These are phyloP conservation scores for Fusarium pseudonygamai DNA, from an alignment of 2,329 filamentous ascomycete genomes.

Conservation along the genomic window DNA sequence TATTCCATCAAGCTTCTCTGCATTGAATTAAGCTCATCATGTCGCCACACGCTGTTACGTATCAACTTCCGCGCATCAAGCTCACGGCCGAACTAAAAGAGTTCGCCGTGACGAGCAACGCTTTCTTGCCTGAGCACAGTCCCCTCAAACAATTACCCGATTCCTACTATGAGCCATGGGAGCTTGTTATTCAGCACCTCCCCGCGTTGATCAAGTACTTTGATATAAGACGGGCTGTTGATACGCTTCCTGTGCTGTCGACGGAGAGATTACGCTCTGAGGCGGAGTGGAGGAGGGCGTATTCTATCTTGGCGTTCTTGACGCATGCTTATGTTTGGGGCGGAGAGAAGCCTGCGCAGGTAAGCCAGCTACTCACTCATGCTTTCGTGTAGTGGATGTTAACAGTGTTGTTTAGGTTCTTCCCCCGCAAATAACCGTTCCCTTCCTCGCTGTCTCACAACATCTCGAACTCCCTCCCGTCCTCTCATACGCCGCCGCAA, in stretches of 20 bases:
- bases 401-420: slow-evolving; percentile 58
- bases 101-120: slow-evolving; percentile 63
- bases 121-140: slow-evolving; percentile 79
- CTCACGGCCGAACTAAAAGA: slow-evolving; percentile 44
- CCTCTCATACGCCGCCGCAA: slow-evolving; percentile 87
- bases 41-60: slow-evolving; percentile 54
- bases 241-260: slow-evolving; percentile 74
- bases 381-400: too few species aligned
- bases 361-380: slow-evolving; percentile 52
- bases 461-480: slow-evolving; percentile 85
- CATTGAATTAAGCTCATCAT: slow-evolving; percentile 40
- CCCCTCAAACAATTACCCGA: slow-evolving; percentile 73
- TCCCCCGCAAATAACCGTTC: slow-evolving; percentile 79
- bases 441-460: slow-evolving; percentile 75
- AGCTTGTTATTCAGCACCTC: slow-evolving; percentile 73
- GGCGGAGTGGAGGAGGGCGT: slow-evolving; percentile 83
- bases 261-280: slow-evolving; percentile 70
- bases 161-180: slow-evolving; percentile 83
- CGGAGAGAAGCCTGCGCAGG: slow-evolving; percentile 77
- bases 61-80: slow-evolving; percentile 26
- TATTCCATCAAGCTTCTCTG: background rate
- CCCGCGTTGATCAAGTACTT: slow-evolving; percentile 70
- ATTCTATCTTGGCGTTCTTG: slow-evolving; percentile 80
- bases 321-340: slow-evolving; percentile 93
- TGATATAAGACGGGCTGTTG: slow-evolving; percentile 70